Evolutionary conservation across 2,329 filamentous ascomycete genomes (phyloP), one percentile per base, ranked within the genome.

Genomic region (Xylariaceae sp.): DNA sequence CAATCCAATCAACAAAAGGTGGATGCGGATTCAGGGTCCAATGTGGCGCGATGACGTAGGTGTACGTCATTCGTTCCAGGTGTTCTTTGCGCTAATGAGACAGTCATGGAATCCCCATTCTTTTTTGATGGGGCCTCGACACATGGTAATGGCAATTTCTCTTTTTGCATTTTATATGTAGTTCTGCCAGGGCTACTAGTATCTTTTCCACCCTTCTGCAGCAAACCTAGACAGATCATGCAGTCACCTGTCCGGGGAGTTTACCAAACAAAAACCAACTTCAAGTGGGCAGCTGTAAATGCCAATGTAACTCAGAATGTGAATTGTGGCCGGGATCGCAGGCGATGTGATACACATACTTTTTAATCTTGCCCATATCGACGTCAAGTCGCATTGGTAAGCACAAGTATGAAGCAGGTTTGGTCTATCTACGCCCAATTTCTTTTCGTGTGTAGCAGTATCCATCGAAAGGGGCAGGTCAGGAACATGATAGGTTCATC

Each of bases 41-140:
- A 36, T 41, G 45, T 49, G 58, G 58, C 7, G 45, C 11, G 4
- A 60, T 60, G 58, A 60, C 58, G 58, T 60, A 43, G 6, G 14
- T 4, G 17, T 43, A 60, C 58, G 58, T 60, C 58, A 60, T 53
- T 4, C n/a, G 36, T 53, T 44, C 44, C n/a, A 17, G 53, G 16
- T 41, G 11, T 11, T 44, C 19, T 23, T 26, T 49, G 16, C 33
- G 23, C 53, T 47, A 50, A 43, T 16, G 31, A 31, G 40, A 34
- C 37, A 16, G 43, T 53, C 43, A 44, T 49, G 46, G 29, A 23
- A 33, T 11, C 26, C 44, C 37, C 17, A 6, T 24, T 6, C 16
- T 23, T 45, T 44, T 52, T 12, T 17, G 26, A 55, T n/a, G n/a
- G 56, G 44, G 31, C n/a, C 51, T 24, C 19, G 11, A 40, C 33